phyloP scores from a whole-genome alignment of 305 asterid species.

The Withania somnifera region DNA sequence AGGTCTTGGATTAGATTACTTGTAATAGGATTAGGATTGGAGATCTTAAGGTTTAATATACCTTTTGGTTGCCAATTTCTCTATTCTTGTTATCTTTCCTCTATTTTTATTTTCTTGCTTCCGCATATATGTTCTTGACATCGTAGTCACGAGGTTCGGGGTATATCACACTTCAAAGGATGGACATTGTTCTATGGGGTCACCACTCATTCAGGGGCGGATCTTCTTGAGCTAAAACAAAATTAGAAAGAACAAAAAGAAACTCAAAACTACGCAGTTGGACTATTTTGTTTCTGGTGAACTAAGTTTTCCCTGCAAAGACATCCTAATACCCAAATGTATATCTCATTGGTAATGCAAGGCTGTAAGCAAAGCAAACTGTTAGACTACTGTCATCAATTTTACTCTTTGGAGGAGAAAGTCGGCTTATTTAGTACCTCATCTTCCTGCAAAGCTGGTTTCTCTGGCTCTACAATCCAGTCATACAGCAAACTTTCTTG shows the following conservation, averaged over 20 bases:
- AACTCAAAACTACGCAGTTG: not conserved
- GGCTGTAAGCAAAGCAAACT: not conserved
- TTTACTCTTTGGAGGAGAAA: not conserved
- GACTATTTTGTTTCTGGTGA: not conserved
- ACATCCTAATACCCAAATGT: not conserved
- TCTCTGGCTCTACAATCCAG: conserved; percentile 77
- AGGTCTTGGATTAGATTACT: too few species aligned
- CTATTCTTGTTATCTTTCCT: too few species aligned
- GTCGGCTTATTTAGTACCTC: conserved; percentile 45
- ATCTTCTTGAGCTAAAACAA: not conserved
- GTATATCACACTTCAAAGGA: not conserved
- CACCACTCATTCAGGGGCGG: not conserved
- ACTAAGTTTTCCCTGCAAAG: not conserved
- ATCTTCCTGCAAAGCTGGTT: conserved; percentile 56
- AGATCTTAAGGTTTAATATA: too few species aligned
- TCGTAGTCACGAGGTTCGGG: too few species aligned
- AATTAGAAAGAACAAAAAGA: not conserved
- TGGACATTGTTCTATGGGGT: not conserved
- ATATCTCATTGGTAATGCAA: not conserved
- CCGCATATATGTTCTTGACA: too few species aligned
- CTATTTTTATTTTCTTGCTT: too few species aligned
- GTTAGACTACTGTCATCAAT: not conserved
- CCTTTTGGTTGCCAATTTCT: too few species aligned
- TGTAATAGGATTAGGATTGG: too few species aligned
- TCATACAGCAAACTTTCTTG: conserved; percentile 61